Evolutionary conservation across 768 basidiomycete species (phyloP), one percentile per base, ranked within the genome.

Genomic region (Neoboletus subvelutipes): DNA sequence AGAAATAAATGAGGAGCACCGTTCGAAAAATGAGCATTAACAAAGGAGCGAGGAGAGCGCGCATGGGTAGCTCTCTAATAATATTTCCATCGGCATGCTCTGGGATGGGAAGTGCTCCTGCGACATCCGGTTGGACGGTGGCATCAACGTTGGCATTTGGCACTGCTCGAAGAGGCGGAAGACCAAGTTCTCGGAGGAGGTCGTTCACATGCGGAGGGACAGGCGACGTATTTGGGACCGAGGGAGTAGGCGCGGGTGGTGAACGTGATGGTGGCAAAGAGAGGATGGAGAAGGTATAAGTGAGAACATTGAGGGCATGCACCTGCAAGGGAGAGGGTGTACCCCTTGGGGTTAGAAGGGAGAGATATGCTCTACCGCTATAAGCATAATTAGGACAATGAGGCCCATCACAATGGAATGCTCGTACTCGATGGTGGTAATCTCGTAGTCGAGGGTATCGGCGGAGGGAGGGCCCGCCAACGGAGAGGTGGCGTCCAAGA

Each of bases 21-120:
- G 85, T 88, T 52, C 89, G 85, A 64, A 90, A 76, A 8, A 82
- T 54, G n/a, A 90, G 78, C 78, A 90, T 80, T 52, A 85, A 62
- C 15, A 90, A 67, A 0, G 89, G 86, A n/a, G 82, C 77, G 41
- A 90, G 64, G 6, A 90, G 76, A 5, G 87, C 86, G 31, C 88
- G 84, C 24, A 90, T 54, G 5, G 85, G 85, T 39, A 88, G 75
- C 47, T 84, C 83, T 37, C 81, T 80, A 15, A 86, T 34, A 20
- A 64, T 15, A 57, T 70, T 68, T 47, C 64, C 68, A 56, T 80
- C 78, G 17, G 58, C 63, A 39, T 56, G 52, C 48, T 63, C 61
- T 40, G 64, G 59, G 12, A 43, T 56, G 1, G 52, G 55, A 9
- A 65, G 70, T 43, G 58, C 59, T 42, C 58, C 63, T 41, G 55